Evolutionary conservation across 257 asterid species (phyloP), one percentile per base, ranked within the genome.

Genomic region (Jaltomata sinuosa): DNA sequence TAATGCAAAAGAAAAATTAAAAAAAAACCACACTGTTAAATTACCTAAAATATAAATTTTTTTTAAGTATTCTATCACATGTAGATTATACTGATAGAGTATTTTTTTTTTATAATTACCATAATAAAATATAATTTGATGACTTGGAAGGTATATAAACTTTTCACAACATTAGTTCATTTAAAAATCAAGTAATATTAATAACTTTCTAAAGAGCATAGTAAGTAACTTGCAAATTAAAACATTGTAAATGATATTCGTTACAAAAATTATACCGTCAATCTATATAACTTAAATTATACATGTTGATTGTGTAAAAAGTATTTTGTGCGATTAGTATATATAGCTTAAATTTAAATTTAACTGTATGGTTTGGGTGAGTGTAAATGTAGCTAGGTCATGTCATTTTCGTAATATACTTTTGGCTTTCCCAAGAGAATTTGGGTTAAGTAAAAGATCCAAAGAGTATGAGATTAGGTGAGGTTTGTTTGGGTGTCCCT

Each of bases 401-500:
- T 7, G 81, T 76, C 61, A 76, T 27, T 47, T 47, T 76, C 61
- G n/a, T 76, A 27, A 45, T 47, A 76, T 76, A 76, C 34, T 11
- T 47, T 27, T 47, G 61, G 61, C 81, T 27, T 81, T 81, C 76
- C 76, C 59, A 59, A 81, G 57, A 81, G 84, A 81, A 64, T 34
- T 59, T 57, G 84, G 71, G 84, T 76, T 47, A 76, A 55, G 84
- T 40, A 68, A 84, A 84, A 84, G 83, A 59, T 69, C 85, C 72
- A 52, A 64, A 42, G 54, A 45, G 11, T 50, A 38, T 50, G 79
- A 62, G 71, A 49, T 79, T 84, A 53, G 82, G 82, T 76, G 52
- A 31, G 80, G 84, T 54, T 87, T 67, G 77, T 77, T 57, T 82
- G 42, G 77, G 86, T 83, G 74, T 84, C 82, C 78, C 50, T 61